Evolutionary conservation across 2,329 filamentous ascomycete species (phyloP), one percentile per base, ranked within the genome.

Genomic region (Cercospora beticola): DNA sequence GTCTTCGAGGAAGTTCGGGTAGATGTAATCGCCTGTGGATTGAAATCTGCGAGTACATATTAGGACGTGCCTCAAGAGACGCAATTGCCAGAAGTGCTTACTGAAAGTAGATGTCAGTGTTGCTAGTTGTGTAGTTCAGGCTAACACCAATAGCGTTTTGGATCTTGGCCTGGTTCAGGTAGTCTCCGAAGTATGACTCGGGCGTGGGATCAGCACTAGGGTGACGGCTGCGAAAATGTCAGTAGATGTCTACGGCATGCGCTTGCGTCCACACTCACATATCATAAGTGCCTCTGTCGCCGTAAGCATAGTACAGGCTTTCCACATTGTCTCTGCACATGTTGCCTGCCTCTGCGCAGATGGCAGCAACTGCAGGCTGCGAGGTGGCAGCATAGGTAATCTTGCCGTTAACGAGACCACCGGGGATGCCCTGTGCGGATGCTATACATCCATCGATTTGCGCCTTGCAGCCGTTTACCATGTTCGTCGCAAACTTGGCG

Each of bases 221-320:
- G 68, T 88, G 84, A 36, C 87, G 83, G 73, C 60, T 62, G 40
- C 7, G 14, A 28, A 1, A 16, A 30, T 9, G 8, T 52, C 18
- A 62, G 60, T 33, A 14, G 21, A 31, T 6, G 36, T 16, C 21
- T 18, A 23, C 2, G 0, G 26, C 23, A 21, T 33, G 10, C 9
- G 28, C 7, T 23, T 18, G 23, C 23, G 28, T 30, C 14, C 23
- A 10, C 21, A 52, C 60, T 62, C 16, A 62, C 60, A 89, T 83
- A 72, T 90, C 88, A 75, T 89, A 88, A 72, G 87, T 83, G 76
- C 89, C 86, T 46, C 87, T 82, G 1, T 81, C 81, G 0, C 84
- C 79, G 70, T 85, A 82, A 21, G 78, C 75, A 74, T 87, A 85
- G 65, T 85, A 86, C n/a, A 86, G 71, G n/a, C 70, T 72, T 71